Evolutionary conservation across 257 asterid genomes (phyloP).

Genomic region (Primulina eburnea): DNA sequence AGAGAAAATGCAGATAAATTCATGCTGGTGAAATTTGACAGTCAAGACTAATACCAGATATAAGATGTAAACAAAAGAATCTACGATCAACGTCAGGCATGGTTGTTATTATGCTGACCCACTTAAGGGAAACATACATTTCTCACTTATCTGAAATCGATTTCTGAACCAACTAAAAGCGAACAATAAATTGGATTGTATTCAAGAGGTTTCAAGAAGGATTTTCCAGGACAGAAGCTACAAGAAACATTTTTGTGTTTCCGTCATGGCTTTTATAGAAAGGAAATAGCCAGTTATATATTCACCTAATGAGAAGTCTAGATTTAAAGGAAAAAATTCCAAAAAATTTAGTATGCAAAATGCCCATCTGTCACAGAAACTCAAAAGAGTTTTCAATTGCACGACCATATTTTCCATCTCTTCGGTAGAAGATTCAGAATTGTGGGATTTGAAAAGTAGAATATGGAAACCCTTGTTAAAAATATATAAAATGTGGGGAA

Average conservation of each 20-base stretch:
- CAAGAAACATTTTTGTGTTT: neutral
- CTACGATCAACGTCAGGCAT: neutral
- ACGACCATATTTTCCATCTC: neutral
- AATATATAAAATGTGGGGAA: neutral
- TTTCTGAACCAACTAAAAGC: neutral
- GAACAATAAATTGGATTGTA: neutral
- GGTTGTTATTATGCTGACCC: neutral
- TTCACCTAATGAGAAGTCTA: neutral
- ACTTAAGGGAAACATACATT: neutral
- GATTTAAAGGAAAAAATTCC: neutral
- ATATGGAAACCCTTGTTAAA: neutral
- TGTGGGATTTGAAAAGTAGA: neutral
- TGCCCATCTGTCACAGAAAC: neutral
- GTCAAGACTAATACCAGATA: neutral
- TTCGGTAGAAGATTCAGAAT: neutral
- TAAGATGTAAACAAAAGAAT: neutral
- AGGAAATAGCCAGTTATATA: neutral
- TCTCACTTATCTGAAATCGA: neutral
- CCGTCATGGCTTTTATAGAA: neutral
- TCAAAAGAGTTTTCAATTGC: neutral
- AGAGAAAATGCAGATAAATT: neutral
- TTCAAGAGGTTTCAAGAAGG: neutral
- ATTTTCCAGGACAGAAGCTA: neutral
- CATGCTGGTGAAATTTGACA: neutral
- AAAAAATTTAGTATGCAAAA: neutral